Evolutionary conservation across 805 yeast genomes (phyloP).

Genomic region (Monosporozyma unispora): DNA sequence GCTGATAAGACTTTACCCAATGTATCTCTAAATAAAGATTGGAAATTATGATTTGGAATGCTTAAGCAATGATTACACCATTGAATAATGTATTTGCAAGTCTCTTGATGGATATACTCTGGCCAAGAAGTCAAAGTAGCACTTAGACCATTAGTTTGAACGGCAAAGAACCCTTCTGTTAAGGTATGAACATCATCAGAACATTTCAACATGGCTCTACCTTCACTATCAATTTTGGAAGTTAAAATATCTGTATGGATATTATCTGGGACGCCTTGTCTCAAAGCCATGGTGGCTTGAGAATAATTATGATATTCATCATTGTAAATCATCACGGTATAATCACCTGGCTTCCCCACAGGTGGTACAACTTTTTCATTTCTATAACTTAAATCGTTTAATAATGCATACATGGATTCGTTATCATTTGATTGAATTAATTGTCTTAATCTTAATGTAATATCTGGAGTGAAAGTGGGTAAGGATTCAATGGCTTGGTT

Average conservation of each 20-base stretch:
- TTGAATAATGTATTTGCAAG: conserved; percentile 36
- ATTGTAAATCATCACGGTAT: conserved; percentile 59
- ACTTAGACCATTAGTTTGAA: conserved; percentile 43
- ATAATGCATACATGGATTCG: conserved; percentile 14
- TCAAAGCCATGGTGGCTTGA: conserved; percentile 44
- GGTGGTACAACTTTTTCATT: conserved; percentile 3
- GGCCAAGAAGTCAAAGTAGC: conserved; percentile 45
- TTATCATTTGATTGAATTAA: conserved; percentile 18
- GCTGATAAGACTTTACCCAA: conserved; percentile 39
- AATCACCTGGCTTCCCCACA: conserved; percentile 24
- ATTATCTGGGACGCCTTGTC: conserved; percentile 31
- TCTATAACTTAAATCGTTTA: conserved; percentile 11
- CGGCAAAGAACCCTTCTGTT: conserved; percentile 32
- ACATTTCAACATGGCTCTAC: conserved; percentile 41
- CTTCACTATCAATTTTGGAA: conserved; percentile 38
- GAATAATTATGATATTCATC: conserved; percentile 62
- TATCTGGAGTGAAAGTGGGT: conserved; percentile 25
- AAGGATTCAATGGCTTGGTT: conserved; percentile 29
- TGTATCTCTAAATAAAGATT: conserved; percentile 32
- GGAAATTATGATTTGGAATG: conserved; percentile 33
- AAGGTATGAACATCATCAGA: conserved; percentile 22
- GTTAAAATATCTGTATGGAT: conserved; percentile 31
- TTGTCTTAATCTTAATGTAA: conserved; percentile 23
- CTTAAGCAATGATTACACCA: conserved; percentile 42
- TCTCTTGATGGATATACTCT: conserved; percentile 42